Evolutionary conservation across 192 early-diverging fungal species (phyloP), one percentile per base, ranked within the genome.

Genomic region (Coemansia sp.): DNA sequence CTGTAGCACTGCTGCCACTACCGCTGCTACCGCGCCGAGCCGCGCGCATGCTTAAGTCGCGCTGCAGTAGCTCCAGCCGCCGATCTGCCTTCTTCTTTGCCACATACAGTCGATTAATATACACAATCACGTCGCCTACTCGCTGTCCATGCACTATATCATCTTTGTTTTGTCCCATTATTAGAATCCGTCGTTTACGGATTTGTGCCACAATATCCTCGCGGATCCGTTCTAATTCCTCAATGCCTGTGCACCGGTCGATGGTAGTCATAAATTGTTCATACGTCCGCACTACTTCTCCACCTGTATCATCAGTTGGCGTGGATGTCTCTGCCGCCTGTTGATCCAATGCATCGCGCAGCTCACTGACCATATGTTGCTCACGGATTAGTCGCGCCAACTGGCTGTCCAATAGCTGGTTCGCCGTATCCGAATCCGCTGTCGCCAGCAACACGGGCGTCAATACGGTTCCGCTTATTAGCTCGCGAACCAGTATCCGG

Each of bases 371-470:
- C 88, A 91, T 91, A 27, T 89, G 85, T 66, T 75, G 71, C 54
- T 87, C 78, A 18, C 73, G 71, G 56, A 83, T 83, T 25, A 76
- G 63, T 55, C 60, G 58, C 34, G 67, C 72, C 34, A 81, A 54
- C 72, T 88, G 85, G 12, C 73, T 63, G 31, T 90, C 88, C n/a
- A 96, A 71, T 16, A 86, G 82, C 62, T 92, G 87, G 71, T 96
- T 95, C 84, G 90, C 88, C 44, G 87, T 95, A 71, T 96, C 93
- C 1, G 94, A 90, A 49, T 96, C 94, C 0, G 88, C 79, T 26
- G 95, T 38, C 32, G 83, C 82, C 18, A 86, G 73, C 24, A 94
- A 61, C 0, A 90, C 51, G 1, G 93, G 91, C 25, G 85, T 81
- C 7, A 97, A 48, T 7, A 96, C 69, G 0, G 87, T 81, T 10